These are phyloP conservation scores for Chalaropsis thielavioides DNA, from an alignment of 2,329 filamentous ascomycete species.

Conservation along the genomic window DNA sequence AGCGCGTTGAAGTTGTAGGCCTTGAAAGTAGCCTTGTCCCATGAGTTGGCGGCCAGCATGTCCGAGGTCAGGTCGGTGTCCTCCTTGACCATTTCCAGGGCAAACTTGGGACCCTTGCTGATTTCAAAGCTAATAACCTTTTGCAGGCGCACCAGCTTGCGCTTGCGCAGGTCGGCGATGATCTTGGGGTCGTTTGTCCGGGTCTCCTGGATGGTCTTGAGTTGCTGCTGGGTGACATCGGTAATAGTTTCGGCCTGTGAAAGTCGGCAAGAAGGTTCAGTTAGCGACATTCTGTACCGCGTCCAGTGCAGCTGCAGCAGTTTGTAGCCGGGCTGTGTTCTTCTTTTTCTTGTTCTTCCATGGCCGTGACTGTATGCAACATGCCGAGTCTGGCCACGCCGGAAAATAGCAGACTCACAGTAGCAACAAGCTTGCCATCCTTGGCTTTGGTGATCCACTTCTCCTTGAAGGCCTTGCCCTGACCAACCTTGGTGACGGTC, in stretches of 20 bases:
- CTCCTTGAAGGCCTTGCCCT: conserved; percentile 82
- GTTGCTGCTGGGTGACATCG: conserved; percentile 63
- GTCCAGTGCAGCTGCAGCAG: neutral
- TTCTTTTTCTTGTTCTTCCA: neutral
- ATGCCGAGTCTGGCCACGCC: neutral
- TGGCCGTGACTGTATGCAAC: neutral
- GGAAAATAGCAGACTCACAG: conserved; percentile 27
- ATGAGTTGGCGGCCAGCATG: conserved; percentile 74
- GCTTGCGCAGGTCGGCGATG: conserved; percentile 72
- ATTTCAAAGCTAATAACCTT: conserved; percentile 80
- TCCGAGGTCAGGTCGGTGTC: conserved; percentile 91
- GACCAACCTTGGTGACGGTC: conserved; percentile 65
- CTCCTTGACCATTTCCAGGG: conserved; percentile 76
- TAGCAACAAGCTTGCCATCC: conserved; percentile 39
- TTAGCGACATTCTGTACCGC: neutral
- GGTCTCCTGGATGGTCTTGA: conserved; percentile 57
- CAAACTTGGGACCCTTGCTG: conserved; percentile 74
- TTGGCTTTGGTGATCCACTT: conserved; percentile 54
- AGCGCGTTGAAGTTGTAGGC: conserved; percentile 57
- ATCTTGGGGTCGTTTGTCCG: conserved; percentile 61
- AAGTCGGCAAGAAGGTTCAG: neutral
- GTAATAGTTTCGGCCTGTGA: conserved; percentile 53
- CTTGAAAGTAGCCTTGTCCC: conserved; percentile 90
- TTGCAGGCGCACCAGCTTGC: conserved; percentile 71
- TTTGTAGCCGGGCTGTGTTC: neutral